Evolutionary conservation across 495 filamentous ascomycete genomes (phyloP).

Genomic region (Antarctomyces pellizariae): DNA sequence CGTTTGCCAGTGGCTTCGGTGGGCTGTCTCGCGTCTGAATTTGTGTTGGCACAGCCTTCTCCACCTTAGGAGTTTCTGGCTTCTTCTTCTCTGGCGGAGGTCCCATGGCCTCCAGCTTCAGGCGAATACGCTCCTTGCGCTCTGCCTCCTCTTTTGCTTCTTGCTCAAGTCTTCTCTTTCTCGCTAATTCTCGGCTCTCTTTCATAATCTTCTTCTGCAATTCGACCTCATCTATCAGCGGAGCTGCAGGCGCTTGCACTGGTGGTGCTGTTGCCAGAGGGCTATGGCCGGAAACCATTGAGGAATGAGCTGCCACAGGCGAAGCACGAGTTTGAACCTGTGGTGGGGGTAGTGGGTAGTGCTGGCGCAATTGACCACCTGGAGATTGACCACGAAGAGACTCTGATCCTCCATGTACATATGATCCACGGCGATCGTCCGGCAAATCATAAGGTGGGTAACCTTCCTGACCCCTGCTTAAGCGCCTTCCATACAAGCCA

Average conservation of each 20-base stretch:
- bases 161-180: constrained; percentile 55
- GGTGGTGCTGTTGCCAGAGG: constrained; percentile 13
- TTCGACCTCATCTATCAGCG: constrained; percentile 18
- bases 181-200: constrained; percentile 50
- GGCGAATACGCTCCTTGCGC: constrained; percentile 54
- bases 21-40: constrained; percentile 18
- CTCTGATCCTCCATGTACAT: too few species aligned
- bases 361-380: constrained; percentile 14
- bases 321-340: constrained; percentile 23
- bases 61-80: constrained; percentile 20
- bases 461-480: constrained; percentile 22
- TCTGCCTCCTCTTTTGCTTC: constrained; percentile 63
- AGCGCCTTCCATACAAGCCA: constrained; percentile 31
- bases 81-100: constrained; percentile 40
- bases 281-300: constrained; percentile 1
- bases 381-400: too few species aligned
- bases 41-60: constrained; percentile 15
- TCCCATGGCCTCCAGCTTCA: constrained; percentile 62
- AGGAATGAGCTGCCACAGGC: constrained; percentile 13
- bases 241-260: constrained; percentile 12
- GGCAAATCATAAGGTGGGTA: constrained; percentile 21
- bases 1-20: constrained; percentile 27
- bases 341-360: constrained; percentile 27
- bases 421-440: constrained; percentile 20
- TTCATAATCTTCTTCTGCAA: constrained; percentile 71